A percentile compares a stretch with the other conserved stretches of the same genome.
These are phyloP conservation scores for Trametes cingulata DNA, from an alignment of 768 basidiomycete species.

Conservation along the genomic window DNA sequence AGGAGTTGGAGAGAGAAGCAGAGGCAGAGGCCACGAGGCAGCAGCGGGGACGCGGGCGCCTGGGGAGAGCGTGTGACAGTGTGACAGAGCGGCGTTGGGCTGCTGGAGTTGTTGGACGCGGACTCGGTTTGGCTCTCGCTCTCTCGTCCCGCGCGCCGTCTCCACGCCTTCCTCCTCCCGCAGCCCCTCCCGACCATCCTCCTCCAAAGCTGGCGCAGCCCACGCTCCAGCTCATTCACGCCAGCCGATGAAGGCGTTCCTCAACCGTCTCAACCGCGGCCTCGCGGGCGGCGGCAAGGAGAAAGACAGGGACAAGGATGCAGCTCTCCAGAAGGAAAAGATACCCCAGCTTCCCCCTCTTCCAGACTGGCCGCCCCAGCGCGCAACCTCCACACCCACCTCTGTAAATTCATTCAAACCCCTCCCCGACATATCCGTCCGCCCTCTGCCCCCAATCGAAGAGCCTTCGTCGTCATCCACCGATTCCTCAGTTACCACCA, in stretches of 20 bases:
- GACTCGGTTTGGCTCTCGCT: not conserved
- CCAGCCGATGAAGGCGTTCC: constrained; percentile 76
- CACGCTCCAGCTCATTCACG: constrained; percentile 8
- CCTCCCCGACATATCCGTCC: constrained; percentile 62
- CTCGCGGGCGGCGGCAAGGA: constrained; percentile 63
- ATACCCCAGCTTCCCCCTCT: constrained; percentile 60
- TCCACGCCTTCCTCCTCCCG: constrained; percentile 20
- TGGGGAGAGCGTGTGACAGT: not conserved
- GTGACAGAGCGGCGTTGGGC: not conserved
- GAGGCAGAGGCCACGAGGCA: constrained; percentile 10
- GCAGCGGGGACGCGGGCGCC: not conserved
- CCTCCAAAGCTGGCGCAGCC: constrained; percentile 15
- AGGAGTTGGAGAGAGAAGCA: not conserved
- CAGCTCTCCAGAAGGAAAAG: constrained; percentile 54
- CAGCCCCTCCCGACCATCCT: constrained; percentile 21
- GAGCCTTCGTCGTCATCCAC: constrained; percentile 39
- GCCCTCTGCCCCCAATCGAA: constrained; percentile 50
- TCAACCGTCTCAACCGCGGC: constrained; percentile 70
- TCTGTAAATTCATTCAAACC: constrained; percentile 64
- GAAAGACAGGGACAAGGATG: constrained; percentile 47
- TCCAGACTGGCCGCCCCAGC: constrained; percentile 64
- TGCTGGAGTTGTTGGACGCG: not conserved
- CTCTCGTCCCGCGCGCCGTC: constrained; percentile 19
- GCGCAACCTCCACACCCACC: constrained; percentile 42
- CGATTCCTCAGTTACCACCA: constrained; percentile 39